Evolutionary conservation across 768 basidiomycete genomes (phyloP).

Genomic region (Leccinum ochraceum): DNA sequence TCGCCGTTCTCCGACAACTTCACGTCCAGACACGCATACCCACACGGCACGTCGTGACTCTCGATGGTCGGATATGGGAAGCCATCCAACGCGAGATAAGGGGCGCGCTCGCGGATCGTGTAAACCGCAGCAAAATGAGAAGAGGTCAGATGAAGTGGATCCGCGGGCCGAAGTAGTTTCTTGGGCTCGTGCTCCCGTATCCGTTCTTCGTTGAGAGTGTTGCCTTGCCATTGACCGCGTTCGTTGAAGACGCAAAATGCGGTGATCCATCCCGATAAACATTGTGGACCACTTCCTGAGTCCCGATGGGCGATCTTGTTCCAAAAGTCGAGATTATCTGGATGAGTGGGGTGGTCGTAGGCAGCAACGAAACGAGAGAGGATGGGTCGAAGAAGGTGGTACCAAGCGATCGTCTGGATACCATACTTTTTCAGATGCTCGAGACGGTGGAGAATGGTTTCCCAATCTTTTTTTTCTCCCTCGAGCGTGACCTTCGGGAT

Average conservation of each 20-base stretch:
- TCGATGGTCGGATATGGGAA: conserved; percentile 33
- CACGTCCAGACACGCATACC: conserved; percentile 32
- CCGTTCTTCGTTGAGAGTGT: conserved; percentile 31
- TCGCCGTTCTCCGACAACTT: conserved; percentile 29
- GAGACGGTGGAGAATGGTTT: conserved; percentile 35
- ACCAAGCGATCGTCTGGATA: conserved; percentile 39
- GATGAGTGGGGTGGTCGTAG: conserved; percentile 34
- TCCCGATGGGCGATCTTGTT: conserved; percentile 34
- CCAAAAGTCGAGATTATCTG: conserved; percentile 41
- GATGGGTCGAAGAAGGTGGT: conserved; percentile 41
- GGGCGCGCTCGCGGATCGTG: conserved; percentile 20
- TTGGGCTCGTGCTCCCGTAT: conserved; percentile 31
- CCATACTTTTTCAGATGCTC: conserved; percentile 43
- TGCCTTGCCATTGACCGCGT: conserved; percentile 35
- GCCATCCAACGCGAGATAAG: conserved; percentile 28
- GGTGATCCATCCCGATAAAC: conserved; percentile 42
- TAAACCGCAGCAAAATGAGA: conserved; percentile 31
- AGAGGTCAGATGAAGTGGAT: conserved; percentile 26
- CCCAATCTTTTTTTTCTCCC: conserved; percentile 43
- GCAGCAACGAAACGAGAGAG: conserved; percentile 38
- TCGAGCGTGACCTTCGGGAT: conserved; percentile 47
- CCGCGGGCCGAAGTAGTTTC: conserved; percentile 33
- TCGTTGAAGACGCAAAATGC: conserved; percentile 38
- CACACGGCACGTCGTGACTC: conserved; percentile 30
- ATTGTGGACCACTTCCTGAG: conserved; percentile 29